Percentiles rank a stretch among this genome's conserved stretches.
Evolutionary conservation across 345 rosid species (phyloP).

Genomic region (Dipteronia sinensis): DNA sequence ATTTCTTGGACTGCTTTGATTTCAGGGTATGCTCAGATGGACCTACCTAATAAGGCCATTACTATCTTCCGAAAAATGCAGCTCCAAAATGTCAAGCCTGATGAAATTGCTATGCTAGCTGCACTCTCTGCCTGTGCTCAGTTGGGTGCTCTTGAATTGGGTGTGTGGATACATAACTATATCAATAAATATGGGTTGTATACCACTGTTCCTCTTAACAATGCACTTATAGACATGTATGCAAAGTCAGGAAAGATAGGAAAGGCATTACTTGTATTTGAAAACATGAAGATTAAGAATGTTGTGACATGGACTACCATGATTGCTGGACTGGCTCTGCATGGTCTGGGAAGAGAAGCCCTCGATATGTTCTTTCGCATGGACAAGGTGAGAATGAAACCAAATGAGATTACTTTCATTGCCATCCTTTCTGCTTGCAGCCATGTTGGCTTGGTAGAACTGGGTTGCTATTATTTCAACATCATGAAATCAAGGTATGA

Average conservation of each 20-base stretch:
- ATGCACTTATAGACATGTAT: constrained; percentile 73
- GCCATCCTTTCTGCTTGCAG: constrained; percentile 77
- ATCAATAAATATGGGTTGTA: constrained; percentile 36
- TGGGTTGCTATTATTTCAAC: constrained; percentile 47
- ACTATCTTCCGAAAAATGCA: constrained; percentile 57
- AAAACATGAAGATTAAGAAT: constrained; percentile 42
- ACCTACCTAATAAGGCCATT: constrained; percentile 52
- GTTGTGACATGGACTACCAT: constrained; percentile 75
- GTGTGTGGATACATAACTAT: constrained; percentile 61
- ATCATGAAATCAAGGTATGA: constrained; percentile 44
- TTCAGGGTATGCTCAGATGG: constrained; percentile 57
- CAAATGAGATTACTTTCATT: constrained; percentile 70
- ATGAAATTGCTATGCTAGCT: constrained; percentile 63
- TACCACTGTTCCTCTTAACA: constrained; percentile 45
- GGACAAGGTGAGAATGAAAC: constrained; percentile 48
- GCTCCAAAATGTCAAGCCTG: constrained; percentile 59
- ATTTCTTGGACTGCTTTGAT: constrained; percentile 78
- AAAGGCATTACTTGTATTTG: constrained; percentile 60
- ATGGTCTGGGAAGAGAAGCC: constrained; percentile 70
- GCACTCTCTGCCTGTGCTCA: constrained; percentile 73
- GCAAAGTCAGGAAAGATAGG: constrained; percentile 64
- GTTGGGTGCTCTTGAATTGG: constrained; percentile 59
- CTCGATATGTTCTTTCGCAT: constrained; percentile 61
- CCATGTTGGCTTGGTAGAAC: constrained; percentile 64
- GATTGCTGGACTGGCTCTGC: constrained; percentile 65